Percentiles rank a stretch among this genome's conserved stretches.
phyloP scores from a whole-genome alignment of 169 alveolate species.

The Cryptosporidium baileyi region DNA sequence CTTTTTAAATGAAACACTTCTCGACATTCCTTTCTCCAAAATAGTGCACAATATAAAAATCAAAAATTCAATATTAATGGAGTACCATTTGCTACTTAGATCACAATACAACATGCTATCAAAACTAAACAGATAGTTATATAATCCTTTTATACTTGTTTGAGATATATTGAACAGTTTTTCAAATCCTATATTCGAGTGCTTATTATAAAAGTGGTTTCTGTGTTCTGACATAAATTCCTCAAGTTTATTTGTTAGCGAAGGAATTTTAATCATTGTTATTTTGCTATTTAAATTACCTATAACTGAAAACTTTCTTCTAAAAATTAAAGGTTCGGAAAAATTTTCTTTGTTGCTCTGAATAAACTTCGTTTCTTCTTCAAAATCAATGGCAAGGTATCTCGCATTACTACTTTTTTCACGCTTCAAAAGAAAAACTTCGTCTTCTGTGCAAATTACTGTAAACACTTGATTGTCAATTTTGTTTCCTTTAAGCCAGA shows the following conservation, averaged over 20 bases:
- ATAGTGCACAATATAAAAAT: neutral
- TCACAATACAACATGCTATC: slow-evolving; percentile 45
- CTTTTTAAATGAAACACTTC: neutral
- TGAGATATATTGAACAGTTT: slow-evolving; percentile 15
- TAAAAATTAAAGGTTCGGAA: neutral
- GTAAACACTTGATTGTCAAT: neutral
- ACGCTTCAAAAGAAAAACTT: slow-evolving; percentile 11
- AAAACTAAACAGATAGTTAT: slow-evolving; percentile 14
- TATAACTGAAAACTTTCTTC: neutral
- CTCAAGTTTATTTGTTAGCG: neutral
- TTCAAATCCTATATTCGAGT: neutral
- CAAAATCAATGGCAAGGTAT: slow-evolving; percentile 7
- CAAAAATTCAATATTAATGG: slow-evolving; percentile 7
- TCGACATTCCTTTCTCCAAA: slow-evolving; percentile 15
- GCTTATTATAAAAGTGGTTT: neutral
- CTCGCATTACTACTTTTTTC: slow-evolving; percentile 35
- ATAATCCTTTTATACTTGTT: slow-evolving; percentile 12
- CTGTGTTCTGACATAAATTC: neutral
- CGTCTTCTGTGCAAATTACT: slow-evolving; percentile 38
- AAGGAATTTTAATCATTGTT: slow-evolving; percentile 4
- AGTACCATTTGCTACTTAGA: slow-evolving; percentile 25
- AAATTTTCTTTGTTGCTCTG: neutral
- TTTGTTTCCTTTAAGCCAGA: slow-evolving; percentile 25
- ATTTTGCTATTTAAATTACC: slow-evolving; percentile 16
- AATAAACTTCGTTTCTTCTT: neutral